Percentiles rank a stretch among this genome's conserved stretches.
phyloP scores from a whole-genome alignment of 805 yeast genomes.

The Candida endomychidarum region DNA sequence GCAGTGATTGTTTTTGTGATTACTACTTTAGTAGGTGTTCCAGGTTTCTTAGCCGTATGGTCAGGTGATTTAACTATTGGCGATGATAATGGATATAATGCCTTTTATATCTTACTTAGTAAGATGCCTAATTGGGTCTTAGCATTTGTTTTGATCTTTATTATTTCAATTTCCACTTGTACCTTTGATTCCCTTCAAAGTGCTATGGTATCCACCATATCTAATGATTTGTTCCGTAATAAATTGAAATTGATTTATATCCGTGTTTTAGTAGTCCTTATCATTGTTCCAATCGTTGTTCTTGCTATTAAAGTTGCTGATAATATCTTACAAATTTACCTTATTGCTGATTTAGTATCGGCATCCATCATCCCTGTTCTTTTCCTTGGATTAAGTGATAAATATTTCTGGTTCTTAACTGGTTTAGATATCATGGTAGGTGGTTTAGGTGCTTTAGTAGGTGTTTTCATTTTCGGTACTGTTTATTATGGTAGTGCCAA shows the following conservation, averaged over 20 bases:
- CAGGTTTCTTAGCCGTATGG: slow-evolving; percentile 93
- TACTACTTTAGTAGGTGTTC: slow-evolving; percentile 70
- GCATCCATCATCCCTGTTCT: slow-evolving; percentile 83
- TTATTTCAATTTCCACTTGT: slow-evolving; percentile 75
- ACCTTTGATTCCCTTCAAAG: slow-evolving; percentile 88
- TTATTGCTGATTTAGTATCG: slow-evolving; percentile 88
- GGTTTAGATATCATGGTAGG: slow-evolving; percentile 83
- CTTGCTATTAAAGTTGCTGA: slow-evolving; percentile 82
- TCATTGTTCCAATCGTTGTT: slow-evolving; percentile 85
- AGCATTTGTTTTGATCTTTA: slow-evolving; percentile 77
- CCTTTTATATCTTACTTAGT: slow-evolving; percentile 69
- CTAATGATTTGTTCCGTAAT: slow-evolving; percentile 88
- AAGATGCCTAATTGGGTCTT: slow-evolving; percentile 83
- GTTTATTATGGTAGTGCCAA: slow-evolving; percentile 70
- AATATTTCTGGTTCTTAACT: slow-evolving; percentile 60
- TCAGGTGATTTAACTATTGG: slow-evolving; percentile 60
- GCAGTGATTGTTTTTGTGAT: slow-evolving; percentile 62
- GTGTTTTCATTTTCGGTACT: slow-evolving; percentile 81
- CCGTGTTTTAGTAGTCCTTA: slow-evolving; percentile 66
- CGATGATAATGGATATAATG: slow-evolving; percentile 59
- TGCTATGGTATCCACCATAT: slow-evolving; percentile 82
- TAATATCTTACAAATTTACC: slow-evolving; percentile 79
- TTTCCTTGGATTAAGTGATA: slow-evolving; percentile 71
- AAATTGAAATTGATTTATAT: slow-evolving; percentile 64
- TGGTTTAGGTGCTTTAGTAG: slow-evolving; percentile 78